Evolutionary conservation across 1,139 yeast species (phyloP).

Genomic region (Magnusiomyces fungicola): DNA sequence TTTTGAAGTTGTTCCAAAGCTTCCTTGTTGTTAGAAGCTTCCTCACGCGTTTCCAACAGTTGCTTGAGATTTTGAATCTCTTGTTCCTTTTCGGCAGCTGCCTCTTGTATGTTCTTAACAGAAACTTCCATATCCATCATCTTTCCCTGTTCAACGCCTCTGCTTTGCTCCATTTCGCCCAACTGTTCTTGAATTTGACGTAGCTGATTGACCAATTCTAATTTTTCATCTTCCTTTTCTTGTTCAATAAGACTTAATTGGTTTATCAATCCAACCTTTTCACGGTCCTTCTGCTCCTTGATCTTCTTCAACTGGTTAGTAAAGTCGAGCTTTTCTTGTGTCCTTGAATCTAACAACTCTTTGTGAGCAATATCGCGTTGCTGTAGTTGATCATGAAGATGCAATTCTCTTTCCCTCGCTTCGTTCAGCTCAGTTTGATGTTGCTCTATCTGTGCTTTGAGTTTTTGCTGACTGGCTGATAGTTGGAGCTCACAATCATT

Average conservation of each 20-base stretch:
- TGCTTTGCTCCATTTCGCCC: not conserved
- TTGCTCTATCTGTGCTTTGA: not conserved
- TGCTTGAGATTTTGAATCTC: not conserved
- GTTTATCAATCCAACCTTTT: too few species aligned
- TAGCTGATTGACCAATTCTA: not conserved
- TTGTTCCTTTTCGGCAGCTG: not conserved
- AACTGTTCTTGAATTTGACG: not conserved
- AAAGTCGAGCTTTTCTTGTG: too few species aligned
- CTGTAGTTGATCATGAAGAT: too few species aligned
- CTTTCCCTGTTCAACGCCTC: not conserved
- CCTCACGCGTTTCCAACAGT: not conserved
- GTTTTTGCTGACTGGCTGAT: not conserved
- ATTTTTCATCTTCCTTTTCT: not conserved
- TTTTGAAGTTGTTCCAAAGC: slow-evolving; percentile 7
- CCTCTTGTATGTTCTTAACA: too few species aligned
- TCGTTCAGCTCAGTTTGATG: not conserved
- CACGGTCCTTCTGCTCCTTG: too few species aligned
- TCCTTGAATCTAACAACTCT: too few species aligned
- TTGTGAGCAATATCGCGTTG: too few species aligned
- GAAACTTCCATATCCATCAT: not conserved
- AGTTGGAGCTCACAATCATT: not conserved
- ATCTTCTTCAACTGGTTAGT: too few species aligned
- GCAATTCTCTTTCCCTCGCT: not conserved
- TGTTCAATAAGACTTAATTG: too few species aligned
- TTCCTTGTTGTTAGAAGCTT: not conserved